These are phyloP conservation scores for Mortierella sp. DNA, from an alignment of 371 early-diverging fungal genomes.

Conservation along the genomic window DNA sequence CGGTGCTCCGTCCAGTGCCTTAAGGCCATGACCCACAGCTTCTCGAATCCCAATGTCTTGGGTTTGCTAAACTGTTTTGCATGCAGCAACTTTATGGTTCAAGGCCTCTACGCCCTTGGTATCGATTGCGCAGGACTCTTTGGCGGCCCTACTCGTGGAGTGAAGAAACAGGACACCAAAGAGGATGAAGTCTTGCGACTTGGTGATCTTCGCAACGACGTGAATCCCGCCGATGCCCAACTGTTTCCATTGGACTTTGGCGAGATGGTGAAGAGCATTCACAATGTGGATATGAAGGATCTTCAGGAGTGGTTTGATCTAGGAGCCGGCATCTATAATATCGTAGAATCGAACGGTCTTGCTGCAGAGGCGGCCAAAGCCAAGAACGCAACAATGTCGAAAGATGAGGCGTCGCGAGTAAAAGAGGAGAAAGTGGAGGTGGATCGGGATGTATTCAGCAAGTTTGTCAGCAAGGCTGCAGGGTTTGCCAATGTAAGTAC, in stretches of 20 bases:
- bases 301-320: slow-evolving; percentile 33
- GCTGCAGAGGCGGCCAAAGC: not conserved
- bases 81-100: slow-evolving; percentile 24
- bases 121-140: slow-evolving; percentile 25
- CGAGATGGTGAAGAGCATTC: slow-evolving; percentile 18
- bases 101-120: slow-evolving; percentile 20
- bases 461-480: slow-evolving; percentile 31
- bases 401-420: not conserved
- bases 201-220: slow-evolving; percentile 2
- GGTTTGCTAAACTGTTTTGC: slow-evolving; percentile 23
- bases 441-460: slow-evolving; percentile 26
- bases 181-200: not conserved
- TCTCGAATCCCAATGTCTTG: slow-evolving; percentile 8
- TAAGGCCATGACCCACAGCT: slow-evolving; percentile 10
- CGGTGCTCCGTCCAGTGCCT: slow-evolving; percentile 38
- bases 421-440: not conserved
- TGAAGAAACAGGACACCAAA: not conserved
- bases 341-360: not conserved
- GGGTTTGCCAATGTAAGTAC: slow-evolving; percentile 29
- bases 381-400: not conserved
- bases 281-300: slow-evolving; percentile 16
- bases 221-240: slow-evolving; percentile 11
- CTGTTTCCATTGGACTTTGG: slow-evolving; percentile 19
- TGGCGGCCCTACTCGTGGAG: not conserved
- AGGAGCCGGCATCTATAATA: slow-evolving; percentile 3